phyloP scores from a whole-genome alignment of 2,329 filamentous ascomycete species.

The Nemania sp. region DNA sequence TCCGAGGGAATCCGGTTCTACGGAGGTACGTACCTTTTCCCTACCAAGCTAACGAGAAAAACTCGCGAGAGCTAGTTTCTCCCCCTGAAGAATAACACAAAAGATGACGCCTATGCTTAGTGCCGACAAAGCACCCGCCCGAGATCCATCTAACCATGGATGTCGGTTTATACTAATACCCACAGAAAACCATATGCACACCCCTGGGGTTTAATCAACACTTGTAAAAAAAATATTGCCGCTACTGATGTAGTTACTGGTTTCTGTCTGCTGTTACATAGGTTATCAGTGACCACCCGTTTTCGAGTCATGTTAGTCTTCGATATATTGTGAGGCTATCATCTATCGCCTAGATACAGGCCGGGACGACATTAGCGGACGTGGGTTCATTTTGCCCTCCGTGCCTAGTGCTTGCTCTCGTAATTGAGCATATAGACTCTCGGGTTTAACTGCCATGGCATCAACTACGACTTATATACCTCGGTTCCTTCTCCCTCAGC shows the following conservation, averaged over 20 bases:
- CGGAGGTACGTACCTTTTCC: constrained; percentile 21
- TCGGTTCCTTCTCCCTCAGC: constrained; percentile 75
- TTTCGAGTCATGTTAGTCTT: constrained; percentile 32
- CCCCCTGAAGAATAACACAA: constrained; percentile 6
- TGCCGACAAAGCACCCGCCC: constrained; percentile 20
- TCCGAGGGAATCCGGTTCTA: constrained; percentile 46
- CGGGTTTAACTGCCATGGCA: constrained; percentile 53
- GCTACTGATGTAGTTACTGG: background rate
- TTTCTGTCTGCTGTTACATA: no score
- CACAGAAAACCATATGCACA: background rate
- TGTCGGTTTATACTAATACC: background rate
- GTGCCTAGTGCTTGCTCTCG: constrained; percentile 17
- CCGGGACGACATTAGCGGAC: background rate
- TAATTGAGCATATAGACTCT: constrained; percentile 13
- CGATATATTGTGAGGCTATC: constrained; percentile 12
- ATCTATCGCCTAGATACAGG: constrained; percentile 27
- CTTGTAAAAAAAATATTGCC: constrained; percentile 17
- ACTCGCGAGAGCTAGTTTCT: constrained; percentile 23
- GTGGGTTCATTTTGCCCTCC: background rate
- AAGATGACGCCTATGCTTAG: background rate
- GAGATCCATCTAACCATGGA: background rate
- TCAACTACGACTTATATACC: constrained; percentile 67
- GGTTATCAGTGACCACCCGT: constrained; percentile 1
- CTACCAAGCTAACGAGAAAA: constrained; percentile 25
- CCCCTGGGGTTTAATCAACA: background rate